Evolutionary conservation across 225 moss, liverwort and hornwort species (phyloP), one percentile per base, ranked within the genome.

Genomic region (Pseudoscleropodium purum): DNA sequence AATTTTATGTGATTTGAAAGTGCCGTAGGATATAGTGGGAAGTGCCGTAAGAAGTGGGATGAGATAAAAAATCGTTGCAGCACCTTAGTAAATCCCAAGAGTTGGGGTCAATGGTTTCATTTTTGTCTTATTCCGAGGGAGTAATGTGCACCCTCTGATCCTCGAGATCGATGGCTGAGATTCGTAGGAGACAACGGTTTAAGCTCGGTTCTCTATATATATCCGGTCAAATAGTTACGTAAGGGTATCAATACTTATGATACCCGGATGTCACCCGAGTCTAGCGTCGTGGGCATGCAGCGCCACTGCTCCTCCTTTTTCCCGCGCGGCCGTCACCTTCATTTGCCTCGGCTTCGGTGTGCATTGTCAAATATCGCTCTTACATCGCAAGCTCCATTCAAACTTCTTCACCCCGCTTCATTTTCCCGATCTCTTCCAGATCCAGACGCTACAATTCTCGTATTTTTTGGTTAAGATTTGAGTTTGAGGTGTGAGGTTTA

Each of bases 261-360:
- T 90, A 87, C 90, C 90, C 90, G 90, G 87, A 87, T 78, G 41
- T 16, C 87, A 84, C 78, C 84, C 87, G 21, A 83, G 67, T 90
- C 62, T 51, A 52, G 26, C 72, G 65, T 51, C 41, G 30, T 29
- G 80, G 5, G 39, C 41, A 41, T 60, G 30, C 80, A 18, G 60
- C 81, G 60, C 47, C 61, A 54, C 36, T 30, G 17, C 63, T 25
- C 34, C 18, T 25, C 5, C 87, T 66, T n/a, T 60, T 34, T 59
- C 49, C 59, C 36, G 73, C 76, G 68, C 83, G 30, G 83, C 83
- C 66, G 75, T 69, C 87, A 57, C 20, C 56, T 81, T 61, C 62
- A 12, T 61, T 69, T 52, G 52, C 37, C 36, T 63, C 10, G 17
- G 18, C 18, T 30, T 41, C 54, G 13, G 3, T 17, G 39, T 3